These are phyloP conservation scores for Aspergillaceae sp. DNA, from an alignment of 2,329 filamentous ascomycete species.

Conservation along the genomic window DNA sequence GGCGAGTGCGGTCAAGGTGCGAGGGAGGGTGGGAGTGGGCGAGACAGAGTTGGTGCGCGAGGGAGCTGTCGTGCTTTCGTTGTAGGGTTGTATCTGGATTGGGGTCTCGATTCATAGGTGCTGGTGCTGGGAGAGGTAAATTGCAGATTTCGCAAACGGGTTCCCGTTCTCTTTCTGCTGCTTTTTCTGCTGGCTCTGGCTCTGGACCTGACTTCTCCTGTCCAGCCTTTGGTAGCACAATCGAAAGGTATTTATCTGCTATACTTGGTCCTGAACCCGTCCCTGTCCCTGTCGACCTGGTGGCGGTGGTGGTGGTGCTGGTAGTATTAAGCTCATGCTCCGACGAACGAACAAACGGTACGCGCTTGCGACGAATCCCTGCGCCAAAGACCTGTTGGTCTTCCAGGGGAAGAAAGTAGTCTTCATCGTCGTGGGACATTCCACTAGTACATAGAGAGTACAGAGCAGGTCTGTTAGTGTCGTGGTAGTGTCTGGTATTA, in stretches of 20 bases:
- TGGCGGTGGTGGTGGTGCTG: conserved; percentile 14
- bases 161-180: background rate
- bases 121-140: conserved; percentile 38
- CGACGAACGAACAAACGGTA: conserved; percentile 51
- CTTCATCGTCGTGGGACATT: conserved; percentile 40
- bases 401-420: conserved; percentile 50
- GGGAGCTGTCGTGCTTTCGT: conserved; percentile 39
- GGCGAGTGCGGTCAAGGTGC: conserved; percentile 48
- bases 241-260: conserved; percentile 39
- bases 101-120: background rate
- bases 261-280: conserved; percentile 19
- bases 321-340: conserved; percentile 28
- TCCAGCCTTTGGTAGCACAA: conserved; percentile 31
- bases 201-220: conserved; percentile 8
- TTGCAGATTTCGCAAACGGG: conserved; percentile 49
- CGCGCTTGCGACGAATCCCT: conserved; percentile 53
- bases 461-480: background rate
- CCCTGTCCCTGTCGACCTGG: background rate
- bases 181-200: background rate
- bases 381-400: conserved; percentile 54
- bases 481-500: too few relatives aligned
- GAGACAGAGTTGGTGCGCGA: conserved; percentile 50
- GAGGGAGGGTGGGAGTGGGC: conserved; percentile 51
- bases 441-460: too few relatives aligned
- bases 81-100: conserved; percentile 4